Base-by-base conservation (phyloP, 495 filamentous ascomycete genomes). In the Aspergillus asperescens region DNA sequence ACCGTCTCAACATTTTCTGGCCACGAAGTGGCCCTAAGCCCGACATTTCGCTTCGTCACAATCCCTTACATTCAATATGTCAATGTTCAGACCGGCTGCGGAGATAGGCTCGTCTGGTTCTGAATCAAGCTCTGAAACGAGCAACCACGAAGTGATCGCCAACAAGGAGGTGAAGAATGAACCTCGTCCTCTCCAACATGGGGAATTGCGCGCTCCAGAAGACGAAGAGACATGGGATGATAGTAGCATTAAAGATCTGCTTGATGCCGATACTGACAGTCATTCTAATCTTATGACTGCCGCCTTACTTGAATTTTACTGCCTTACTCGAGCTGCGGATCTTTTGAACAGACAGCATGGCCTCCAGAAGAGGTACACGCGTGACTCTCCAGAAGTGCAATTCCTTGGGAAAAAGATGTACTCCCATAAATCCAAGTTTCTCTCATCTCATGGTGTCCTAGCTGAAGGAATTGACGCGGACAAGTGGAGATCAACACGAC, bases 281-380 rank as follows among this genome's bases (percentile, higher is more conserved):
- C 74, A 77, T 62, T 59, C 62, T 29, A 70, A 71, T 37, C 40
- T 76, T 23, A 69, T 77, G 71, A 76, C 72, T 5, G 60, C 72
- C 22, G 66, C 74, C 2, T 50, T 77, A 5, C 55, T 77, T 7
- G 72, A 76, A 27, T 77, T 75, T 42, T 74, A 68, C 42, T 77
- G 71, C 27, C 56, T 70, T n/a, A 70, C 57, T 44, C 68, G 69
- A 38, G 74, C 74, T 16, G 70, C 67, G 25, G 74, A 77, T 44
- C 64, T 73, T 37, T 66, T 77, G 29, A 77, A 77, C 60, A 58
- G 64, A 6, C 67, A 71, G 23, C 49, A 59, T 8, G 65, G 63
- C 37, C 68, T 70, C 5, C 54, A 54, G 16, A 54, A 53, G 43
- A 54, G 42, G 20, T 75, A 64, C 60, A 71, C 70, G 3, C 67